phyloP scores from a whole-genome alignment of 768 basidiomycete genomes.

The Myochromella boudieri region DNA sequence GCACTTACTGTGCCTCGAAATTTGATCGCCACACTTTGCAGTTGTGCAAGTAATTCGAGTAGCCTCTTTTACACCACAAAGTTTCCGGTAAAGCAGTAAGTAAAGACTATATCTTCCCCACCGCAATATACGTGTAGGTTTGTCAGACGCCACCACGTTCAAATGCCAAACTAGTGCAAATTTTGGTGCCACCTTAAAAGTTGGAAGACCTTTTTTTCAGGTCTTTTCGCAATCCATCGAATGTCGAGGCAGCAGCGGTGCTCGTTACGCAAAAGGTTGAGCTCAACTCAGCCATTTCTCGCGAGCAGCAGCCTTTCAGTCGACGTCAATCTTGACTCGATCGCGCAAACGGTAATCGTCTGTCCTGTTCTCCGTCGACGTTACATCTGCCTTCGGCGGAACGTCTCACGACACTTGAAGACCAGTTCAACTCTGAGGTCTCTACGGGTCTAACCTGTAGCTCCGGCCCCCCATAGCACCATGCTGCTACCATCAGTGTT shows the following conservation, averaged over 20 bases:
- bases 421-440: background rate
- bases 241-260: slow-evolving; percentile 3
- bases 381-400: background rate
- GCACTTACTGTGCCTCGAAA: no score
- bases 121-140: no score
- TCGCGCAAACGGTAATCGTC: background rate
- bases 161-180: no score
- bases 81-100: no score
- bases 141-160: no score
- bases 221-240: background rate
- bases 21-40: no score
- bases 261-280: slow-evolving; percentile 5
- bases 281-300: background rate
- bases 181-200: background rate
- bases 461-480: background rate
- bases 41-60: no score
- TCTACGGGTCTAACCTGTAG: background rate
- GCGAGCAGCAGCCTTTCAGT: background rate
- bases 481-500: background rate
- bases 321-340: background rate
- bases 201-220: background rate
- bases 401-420: background rate
- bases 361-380: background rate
- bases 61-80: no score
- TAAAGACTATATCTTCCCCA: no score